These are phyloP conservation scores for Ophiostoma himal-ulmi DNA, from an alignment of 2,329 filamentous ascomycete genomes.

Conservation along the genomic window DNA sequence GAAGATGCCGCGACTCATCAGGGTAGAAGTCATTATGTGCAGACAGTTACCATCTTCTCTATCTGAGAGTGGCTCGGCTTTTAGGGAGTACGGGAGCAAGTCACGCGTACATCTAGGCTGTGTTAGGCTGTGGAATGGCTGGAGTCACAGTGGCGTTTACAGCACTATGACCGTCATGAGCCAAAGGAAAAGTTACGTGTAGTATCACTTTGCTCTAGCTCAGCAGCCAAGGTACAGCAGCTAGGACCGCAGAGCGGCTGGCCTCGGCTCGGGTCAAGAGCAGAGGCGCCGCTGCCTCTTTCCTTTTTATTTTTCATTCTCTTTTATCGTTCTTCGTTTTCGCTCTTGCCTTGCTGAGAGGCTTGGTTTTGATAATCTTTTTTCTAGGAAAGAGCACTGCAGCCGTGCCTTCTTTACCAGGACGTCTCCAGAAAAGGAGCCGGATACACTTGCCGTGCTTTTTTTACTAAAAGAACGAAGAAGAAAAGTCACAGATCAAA, in stretches of 20 bases:
- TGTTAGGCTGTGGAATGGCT: not conserved
- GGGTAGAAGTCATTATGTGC: too few species aligned
- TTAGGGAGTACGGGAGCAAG: not conserved
- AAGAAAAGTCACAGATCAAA: not conserved
- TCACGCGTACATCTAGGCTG: not conserved
- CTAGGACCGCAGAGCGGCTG: not conserved
- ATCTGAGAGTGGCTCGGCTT: not conserved
- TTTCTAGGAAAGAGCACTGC: not conserved
- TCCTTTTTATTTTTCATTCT: not conserved
- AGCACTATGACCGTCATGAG: not conserved
- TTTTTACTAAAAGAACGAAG: not conserved
- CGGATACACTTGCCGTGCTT: not conserved
- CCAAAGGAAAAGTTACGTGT: not conserved
- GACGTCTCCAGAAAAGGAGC: not conserved
- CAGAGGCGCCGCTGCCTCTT: not conserved
- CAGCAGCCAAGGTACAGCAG: not conserved
- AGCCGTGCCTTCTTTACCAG: not conserved
- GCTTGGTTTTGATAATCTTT: not conserved
- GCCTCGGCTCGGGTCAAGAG: constrained; percentile 2
- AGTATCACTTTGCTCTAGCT: too few species aligned
- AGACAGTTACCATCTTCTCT: not conserved
- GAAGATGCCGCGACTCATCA: not conserved
- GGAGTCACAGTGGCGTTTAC: not conserved
- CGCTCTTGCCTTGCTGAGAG: not conserved
- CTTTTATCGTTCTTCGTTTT: not conserved